Conservation (phyloP, 2,329 filamentous ascomycete genomes). For the Paramyrothecium roridum region DNA sequence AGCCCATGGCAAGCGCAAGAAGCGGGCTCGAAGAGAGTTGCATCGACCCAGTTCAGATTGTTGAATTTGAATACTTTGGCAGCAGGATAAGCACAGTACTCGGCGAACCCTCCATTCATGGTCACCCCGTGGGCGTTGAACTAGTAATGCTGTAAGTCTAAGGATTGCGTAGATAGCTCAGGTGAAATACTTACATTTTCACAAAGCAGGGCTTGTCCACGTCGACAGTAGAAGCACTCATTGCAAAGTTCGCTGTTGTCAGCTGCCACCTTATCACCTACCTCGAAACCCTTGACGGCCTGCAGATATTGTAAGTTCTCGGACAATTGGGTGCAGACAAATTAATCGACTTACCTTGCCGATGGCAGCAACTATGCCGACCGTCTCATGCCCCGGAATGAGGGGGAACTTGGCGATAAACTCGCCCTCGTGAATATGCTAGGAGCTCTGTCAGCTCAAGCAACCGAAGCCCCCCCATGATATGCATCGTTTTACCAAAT, state of each 20-base stretch:
- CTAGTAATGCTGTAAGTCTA: constrained; percentile 11
- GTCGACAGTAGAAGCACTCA: constrained; percentile 71
- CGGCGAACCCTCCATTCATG: constrained; percentile 69
- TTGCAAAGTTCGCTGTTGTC: constrained; percentile 66
- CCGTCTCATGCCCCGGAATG: constrained; percentile 67
- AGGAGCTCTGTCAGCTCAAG: constrained; percentile 3
- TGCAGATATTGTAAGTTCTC: constrained; percentile 11
- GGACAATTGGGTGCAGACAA: constrained; percentile 7
- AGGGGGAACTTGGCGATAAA: constrained; percentile 63
- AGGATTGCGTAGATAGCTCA: too few relatives aligned
- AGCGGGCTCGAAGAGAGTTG: constrained; percentile 67
- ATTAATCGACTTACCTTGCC: constrained; percentile 31
- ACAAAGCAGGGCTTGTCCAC: constrained; percentile 65
- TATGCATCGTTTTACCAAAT: constrained; percentile 26
- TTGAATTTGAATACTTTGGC: constrained; percentile 61
- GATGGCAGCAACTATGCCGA: constrained; percentile 59
- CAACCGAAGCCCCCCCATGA: not conserved
- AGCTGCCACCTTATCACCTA: constrained; percentile 63
- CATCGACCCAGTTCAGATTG: constrained; percentile 65
- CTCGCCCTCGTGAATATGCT: constrained; percentile 66
- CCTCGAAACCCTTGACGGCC: constrained; percentile 56
- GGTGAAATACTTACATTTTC: constrained; percentile 43
- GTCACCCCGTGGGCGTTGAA: constrained; percentile 66
- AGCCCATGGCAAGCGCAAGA: constrained; percentile 70
- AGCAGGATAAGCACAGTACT: constrained; percentile 57